Percentiles rank a stretch among this genome's conserved stretches.
phyloP scores from a whole-genome alignment of 2,329 filamentous ascomycete genomes.

The Colletotrichum shisoi region DNA sequence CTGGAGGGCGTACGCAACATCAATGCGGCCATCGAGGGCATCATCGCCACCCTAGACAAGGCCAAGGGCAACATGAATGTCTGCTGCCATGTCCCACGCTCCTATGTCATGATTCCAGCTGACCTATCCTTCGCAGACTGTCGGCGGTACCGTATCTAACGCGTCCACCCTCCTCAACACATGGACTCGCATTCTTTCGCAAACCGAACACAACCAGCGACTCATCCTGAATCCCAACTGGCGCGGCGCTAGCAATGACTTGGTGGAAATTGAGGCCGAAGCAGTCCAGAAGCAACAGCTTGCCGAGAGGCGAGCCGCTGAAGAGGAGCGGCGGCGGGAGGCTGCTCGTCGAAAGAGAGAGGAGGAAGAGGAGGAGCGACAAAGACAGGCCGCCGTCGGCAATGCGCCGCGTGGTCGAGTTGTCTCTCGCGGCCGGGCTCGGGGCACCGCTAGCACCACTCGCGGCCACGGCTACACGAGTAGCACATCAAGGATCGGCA shows the following conservation, averaged over 20 bases:
- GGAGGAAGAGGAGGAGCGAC: constrained; percentile 62
- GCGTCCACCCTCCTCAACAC: constrained; percentile 91
- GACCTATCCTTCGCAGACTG: constrained; percentile 64
- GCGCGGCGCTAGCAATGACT: constrained; percentile 87
- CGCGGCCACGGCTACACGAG: constrained; percentile 37
- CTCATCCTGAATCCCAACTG: constrained; percentile 87
- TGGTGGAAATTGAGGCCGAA: constrained; percentile 86
- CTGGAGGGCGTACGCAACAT: constrained; percentile 83
- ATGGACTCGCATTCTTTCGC: constrained; percentile 94
- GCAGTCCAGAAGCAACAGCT: constrained; percentile 75
- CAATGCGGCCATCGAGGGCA: constrained; percentile 84
- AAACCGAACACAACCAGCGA: constrained; percentile 96
- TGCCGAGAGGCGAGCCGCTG: constrained; percentile 76
- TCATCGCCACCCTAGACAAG: constrained; percentile 74
- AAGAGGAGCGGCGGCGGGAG: constrained; percentile 80
- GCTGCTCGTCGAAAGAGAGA: constrained; percentile 71
- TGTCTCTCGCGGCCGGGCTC: constrained; percentile 29
- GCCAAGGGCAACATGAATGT: constrained; percentile 82
- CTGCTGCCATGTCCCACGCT: constrained; percentile 43
- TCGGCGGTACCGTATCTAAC: constrained; percentile 83
- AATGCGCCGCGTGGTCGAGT: constrained; percentile 36
- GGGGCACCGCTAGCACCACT: constrained; percentile 29
- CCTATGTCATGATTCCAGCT: constrained; percentile 20
- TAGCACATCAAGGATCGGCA: constrained; percentile 39
- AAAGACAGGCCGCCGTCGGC: constrained; percentile 49